Evolutionary conservation across 768 basidiomycete species (phyloP).

Genomic region (Leccinum imitatum): DNA sequence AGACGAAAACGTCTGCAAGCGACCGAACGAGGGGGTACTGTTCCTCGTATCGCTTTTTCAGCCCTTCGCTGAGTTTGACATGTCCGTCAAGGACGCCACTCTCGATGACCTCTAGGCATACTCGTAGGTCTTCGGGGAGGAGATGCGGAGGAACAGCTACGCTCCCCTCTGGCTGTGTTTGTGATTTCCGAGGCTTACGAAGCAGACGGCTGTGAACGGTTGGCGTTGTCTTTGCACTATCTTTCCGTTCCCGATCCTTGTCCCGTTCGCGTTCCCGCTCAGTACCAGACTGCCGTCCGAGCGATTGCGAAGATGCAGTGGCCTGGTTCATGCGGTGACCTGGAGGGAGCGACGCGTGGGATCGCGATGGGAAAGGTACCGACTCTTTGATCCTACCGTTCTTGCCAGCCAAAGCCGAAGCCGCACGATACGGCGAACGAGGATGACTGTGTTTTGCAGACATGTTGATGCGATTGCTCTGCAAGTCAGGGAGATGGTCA

Average conservation of each 20-base stretch:
- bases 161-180: conserved; percentile 44
- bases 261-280: conserved; percentile 39
- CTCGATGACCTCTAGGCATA: conserved; percentile 85
- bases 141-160: conserved; percentile 70
- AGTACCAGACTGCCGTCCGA: conserved; percentile 68
- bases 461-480: conserved; percentile 22
- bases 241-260: conserved; percentile 50
- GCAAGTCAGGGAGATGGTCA: conserved; percentile 41
- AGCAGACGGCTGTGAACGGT: conserved; percentile 47
- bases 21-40: conserved; percentile 93
- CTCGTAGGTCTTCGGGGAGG: conserved; percentile 83
- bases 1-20: conserved; percentile 94
- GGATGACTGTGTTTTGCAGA: conserved; percentile 64
- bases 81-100: conserved; percentile 89
- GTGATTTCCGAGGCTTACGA: conserved; percentile 68
- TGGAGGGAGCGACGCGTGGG: conserved; percentile 75
- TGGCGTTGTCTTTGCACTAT: conserved; percentile 38
- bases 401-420: conserved; percentile 41
- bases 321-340: conserved; percentile 51
- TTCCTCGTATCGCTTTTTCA: conserved; percentile 91
- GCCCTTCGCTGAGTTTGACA: conserved; percentile 75
- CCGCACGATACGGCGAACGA: conserved; percentile 71
- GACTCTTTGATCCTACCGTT: conserved; percentile 42
- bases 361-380: conserved; percentile 77
- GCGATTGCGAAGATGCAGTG: conserved; percentile 67